phyloP scores from a whole-genome alignment of 1,284 basidiomycete genomes.

The Singerocomus inundabilis region DNA sequence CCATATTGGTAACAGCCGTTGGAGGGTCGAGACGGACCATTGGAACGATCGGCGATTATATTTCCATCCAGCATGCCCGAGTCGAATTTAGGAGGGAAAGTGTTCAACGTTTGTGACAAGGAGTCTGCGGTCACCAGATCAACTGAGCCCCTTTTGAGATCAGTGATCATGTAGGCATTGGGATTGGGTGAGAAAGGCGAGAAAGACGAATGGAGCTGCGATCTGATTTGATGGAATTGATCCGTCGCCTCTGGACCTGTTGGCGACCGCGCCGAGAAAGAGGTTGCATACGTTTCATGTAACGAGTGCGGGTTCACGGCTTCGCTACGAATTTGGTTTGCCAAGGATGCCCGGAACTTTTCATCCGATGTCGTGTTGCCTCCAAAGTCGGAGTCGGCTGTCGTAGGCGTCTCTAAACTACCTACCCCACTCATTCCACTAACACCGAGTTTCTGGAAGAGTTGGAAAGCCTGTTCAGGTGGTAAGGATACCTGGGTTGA shows the following conservation, averaged over 20 bases:
- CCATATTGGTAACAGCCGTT: constrained; percentile 46
- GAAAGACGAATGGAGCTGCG: constrained; percentile 42
- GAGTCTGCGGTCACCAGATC: constrained; percentile 30
- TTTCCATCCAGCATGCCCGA: constrained; percentile 18
- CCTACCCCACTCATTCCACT: constrained; percentile 40
- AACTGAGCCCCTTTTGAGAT: constrained; percentile 33
- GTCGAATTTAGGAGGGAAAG: constrained; percentile 35
- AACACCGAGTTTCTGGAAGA: constrained; percentile 60
- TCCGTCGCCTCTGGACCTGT: constrained; percentile 15
- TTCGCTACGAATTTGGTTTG: constrained; percentile 26
- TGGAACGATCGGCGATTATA: constrained; percentile 33
- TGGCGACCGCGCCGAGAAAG: constrained; percentile 15
- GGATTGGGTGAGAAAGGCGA: constrained; percentile 65
- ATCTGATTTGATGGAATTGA: constrained; percentile 23
- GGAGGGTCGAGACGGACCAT: constrained; percentile 43
- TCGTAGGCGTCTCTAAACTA: constrained; percentile 17
- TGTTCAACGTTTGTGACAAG: constrained; percentile 43
- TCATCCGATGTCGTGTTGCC: constrained; percentile 30
- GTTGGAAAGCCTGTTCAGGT: constrained; percentile 64
- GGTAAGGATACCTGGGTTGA: constrained; percentile 41
- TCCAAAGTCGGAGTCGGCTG: constrained; percentile 14
- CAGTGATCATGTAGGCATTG: constrained; percentile 38
- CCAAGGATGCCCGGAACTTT: constrained; percentile 28
- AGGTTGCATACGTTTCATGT: constrained; percentile 22
- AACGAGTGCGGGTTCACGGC: constrained; percentile 16